Base-by-base conservation (phyloP, 2,329 filamentous ascomycete genomes). In the Arthrobotrys sphaeroides region DNA sequence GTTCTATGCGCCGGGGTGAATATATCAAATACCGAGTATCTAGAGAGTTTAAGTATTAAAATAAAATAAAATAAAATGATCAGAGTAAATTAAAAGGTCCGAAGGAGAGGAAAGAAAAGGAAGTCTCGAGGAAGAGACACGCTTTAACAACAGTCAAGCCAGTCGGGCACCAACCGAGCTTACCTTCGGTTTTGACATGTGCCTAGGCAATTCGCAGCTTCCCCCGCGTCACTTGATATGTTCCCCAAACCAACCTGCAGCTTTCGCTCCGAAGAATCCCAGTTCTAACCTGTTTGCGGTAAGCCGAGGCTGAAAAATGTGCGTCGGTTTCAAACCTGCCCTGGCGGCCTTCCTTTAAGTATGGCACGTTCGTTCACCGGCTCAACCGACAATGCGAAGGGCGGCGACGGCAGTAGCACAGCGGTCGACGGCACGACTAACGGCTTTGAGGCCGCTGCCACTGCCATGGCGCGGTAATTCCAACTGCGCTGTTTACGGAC, bases 231-330 rank as follows among this genome's bases (percentile, higher is more conserved):
- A 49, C 69, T 47, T 57, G 45, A 16, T 43, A 28, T 40, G 26
- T 7, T 33, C 47, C 33, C 2, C 18, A 4, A 10, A 13, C 16
- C 31, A 22, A 36, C 45, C n/a, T n/a, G n/a, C n/a, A n/a, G n/a
- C n/a, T n/a, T n/a, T n/a, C n/a, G n/a, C n/a, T n/a, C n/a, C n/a
- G n/a, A n/a, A n/a, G n/a, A n/a, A n/a, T 47, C 24, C 45, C 2
- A 28, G 24, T 26, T 18, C 20, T 53, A 31, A 55, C n/a, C 51
- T 22, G 47, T n/a, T 42, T 59, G 53, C 31, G 64, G 72, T 57
- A 55, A 69, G 72, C 72, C 72, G 72, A 75, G 72, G 72, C 72
- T 75, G 47, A 75, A 75, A 67, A 55, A 43, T 26, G 26, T 31
- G 26, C 38, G 47, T 6, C 28, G 10, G 13, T 20, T 18, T 16